phyloP scores from a whole-genome alignment of 345 rosid genomes.

The Barbarea vulgaris region DNA sequence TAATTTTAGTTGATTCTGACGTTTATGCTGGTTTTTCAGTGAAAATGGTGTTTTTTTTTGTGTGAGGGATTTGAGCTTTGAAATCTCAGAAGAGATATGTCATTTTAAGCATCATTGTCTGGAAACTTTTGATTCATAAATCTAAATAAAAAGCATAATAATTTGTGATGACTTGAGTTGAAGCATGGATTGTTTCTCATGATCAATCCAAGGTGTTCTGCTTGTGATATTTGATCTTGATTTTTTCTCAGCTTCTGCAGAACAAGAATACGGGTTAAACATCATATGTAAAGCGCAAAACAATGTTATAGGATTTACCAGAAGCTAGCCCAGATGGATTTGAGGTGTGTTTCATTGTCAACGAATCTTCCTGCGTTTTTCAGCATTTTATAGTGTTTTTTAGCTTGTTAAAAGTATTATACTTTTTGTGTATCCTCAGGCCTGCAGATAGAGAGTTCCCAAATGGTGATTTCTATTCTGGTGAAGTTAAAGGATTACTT shows the following conservation, averaged over 20 bases:
- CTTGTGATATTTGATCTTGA: neutral
- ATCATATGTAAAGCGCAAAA: neutral
- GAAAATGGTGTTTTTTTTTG: neutral
- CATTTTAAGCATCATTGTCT: neutral
- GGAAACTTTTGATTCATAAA: neutral
- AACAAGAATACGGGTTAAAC: neutral
- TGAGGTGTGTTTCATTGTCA: conserved; percentile 30
- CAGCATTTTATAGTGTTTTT: neutral
- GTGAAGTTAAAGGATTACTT: conserved; percentile 60
- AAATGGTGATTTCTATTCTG: conserved; percentile 71
- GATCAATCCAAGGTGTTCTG: neutral
- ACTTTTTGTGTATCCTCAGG: conserved; percentile 48
- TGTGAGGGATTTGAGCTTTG: neutral
- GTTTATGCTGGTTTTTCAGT: conserved; percentile 1
- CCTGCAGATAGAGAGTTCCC: conserved; percentile 48
- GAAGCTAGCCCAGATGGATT: conserved; percentile 25
- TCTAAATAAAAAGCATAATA: neutral
- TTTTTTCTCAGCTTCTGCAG: conserved; percentile 25
- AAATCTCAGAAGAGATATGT: neutral
- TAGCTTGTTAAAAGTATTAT: conserved; percentile 1
- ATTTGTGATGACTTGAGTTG: neutral
- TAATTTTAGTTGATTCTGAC: neutral
- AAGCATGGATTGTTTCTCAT: neutral
- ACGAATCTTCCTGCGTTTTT: neutral
- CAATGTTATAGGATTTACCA: conserved; percentile 9